Percentiles rank a stretch among this genome's conserved stretches.
Conservation (phyloP, 345 rosid genomes). For the Citrus unshiu region DNA sequence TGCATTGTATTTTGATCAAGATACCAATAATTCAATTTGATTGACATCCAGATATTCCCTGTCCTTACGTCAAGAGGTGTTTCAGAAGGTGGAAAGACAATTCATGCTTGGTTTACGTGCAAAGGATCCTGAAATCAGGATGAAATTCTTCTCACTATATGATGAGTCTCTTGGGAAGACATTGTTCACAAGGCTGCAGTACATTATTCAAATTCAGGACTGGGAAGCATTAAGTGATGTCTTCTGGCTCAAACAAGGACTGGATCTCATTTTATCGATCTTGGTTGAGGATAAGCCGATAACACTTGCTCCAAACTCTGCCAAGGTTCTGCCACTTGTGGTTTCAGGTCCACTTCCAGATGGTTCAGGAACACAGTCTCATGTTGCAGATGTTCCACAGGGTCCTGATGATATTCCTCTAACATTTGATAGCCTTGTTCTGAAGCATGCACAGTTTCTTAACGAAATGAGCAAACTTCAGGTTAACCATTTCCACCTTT, state of each 20-base stretch:
- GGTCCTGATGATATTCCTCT: conserved; percentile 68
- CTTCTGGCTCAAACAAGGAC: conserved; percentile 99
- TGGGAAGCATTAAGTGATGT: conserved; percentile 99
- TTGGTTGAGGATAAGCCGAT: conserved; percentile 85
- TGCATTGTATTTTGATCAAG: conserved; percentile 11
- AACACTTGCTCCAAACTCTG: conserved; percentile 95
- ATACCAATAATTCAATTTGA: conserved; percentile 17
- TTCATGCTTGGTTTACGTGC: conserved; percentile 97
- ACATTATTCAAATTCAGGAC: conserved; percentile 82
- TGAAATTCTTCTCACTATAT: conserved; percentile 79
- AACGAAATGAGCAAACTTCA: conserved; percentile 84
- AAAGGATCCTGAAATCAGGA: conserved; percentile 86
- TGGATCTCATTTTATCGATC: conserved; percentile 92
- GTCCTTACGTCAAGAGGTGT: conserved; percentile 82
- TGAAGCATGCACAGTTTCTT: conserved; percentile 87
- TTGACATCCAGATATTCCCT: conserved; percentile 55
- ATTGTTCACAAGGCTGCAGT: conserved; percentile 77
- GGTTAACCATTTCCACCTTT: conserved; percentile 37
- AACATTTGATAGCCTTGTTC: conserved; percentile 75
- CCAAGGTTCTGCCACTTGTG: conserved; percentile 70
- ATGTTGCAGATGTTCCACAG: conserved; percentile 53
- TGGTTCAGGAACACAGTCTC: conserved; percentile 55
- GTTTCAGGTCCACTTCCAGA: conserved; percentile 54
- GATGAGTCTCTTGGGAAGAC: conserved; percentile 79
- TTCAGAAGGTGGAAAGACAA: conserved; percentile 94